Percentiles rank a stretch among this genome's conserved stretches.
Evolutionary conservation across 208 protist species (phyloP).

Genomic region (Wallacemonas rigidus): DNA sequence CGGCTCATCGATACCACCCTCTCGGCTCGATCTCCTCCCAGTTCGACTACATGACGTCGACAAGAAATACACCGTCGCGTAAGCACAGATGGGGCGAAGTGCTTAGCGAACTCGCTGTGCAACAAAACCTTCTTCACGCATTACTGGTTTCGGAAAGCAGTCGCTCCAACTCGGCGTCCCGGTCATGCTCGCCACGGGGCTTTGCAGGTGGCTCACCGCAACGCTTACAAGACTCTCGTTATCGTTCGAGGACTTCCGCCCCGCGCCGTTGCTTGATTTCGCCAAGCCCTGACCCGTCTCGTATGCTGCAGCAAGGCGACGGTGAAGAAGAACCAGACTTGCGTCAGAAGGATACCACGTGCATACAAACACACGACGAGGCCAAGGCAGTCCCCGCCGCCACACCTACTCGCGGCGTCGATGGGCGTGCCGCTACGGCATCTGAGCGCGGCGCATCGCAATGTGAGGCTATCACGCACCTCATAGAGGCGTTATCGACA

Average conservation of each 20-base stretch:
- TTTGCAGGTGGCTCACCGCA: not conserved
- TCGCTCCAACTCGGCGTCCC: conserved; percentile 3
- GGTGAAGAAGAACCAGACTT: not conserved
- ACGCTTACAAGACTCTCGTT: not conserved
- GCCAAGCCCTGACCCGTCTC: conserved; percentile 15
- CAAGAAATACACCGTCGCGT: not conserved
- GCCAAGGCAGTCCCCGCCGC: too few relatives aligned
- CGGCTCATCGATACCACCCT: not conserved
- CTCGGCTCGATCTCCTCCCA: not conserved
- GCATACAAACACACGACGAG: too few relatives aligned
- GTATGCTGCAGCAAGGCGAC: not conserved
- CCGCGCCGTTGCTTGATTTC: conserved; percentile 9
- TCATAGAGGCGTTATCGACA: conserved; percentile 64
- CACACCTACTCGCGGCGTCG: not conserved
- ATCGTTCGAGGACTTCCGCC: not conserved
- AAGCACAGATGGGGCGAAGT: conserved; percentile 20
- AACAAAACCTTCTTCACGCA: conserved; percentile 29
- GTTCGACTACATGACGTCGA: not conserved
- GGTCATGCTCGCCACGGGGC: not conserved
- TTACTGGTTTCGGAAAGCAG: conserved; percentile 20
- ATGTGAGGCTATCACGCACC: conserved; percentile 28
- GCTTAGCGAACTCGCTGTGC: conserved; percentile 27
- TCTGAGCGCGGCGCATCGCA: not conserved
- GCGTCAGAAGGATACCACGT: too few relatives aligned
- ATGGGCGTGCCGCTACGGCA: not conserved